Evolutionary conservation across 495 filamentous ascomycete species (phyloP).

Genomic region (Talaromyces liani): DNA sequence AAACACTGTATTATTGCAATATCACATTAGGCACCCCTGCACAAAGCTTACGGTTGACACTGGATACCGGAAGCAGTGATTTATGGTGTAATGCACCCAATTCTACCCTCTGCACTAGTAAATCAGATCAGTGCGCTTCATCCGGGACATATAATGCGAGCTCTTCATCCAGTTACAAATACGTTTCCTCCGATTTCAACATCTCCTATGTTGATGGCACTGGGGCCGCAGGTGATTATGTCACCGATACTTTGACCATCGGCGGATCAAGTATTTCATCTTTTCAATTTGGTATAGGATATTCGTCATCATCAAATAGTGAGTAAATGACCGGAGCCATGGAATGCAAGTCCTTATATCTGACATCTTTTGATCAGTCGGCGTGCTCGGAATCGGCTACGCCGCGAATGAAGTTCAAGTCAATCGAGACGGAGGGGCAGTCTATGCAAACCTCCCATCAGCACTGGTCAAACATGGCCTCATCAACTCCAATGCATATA

Average conservation of each 20-base stretch:
- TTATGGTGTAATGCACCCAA: slow-evolving; percentile 72
- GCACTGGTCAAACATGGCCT: slow-evolving; percentile 60
- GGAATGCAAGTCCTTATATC: neutral
- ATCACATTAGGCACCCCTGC: slow-evolving; percentile 64
- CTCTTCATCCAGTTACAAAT: slow-evolving; percentile 72
- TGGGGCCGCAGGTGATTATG: slow-evolving; percentile 76
- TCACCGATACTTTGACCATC: slow-evolving; percentile 66
- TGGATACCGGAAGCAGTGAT: slow-evolving; percentile 87
- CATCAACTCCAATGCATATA: slow-evolving; percentile 79
- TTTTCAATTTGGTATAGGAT: slow-evolving; percentile 86
- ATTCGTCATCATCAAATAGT: slow-evolving; percentile 53
- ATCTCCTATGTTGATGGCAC: slow-evolving; percentile 89
- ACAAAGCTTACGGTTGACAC: slow-evolving; percentile 54
- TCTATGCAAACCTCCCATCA: slow-evolving; percentile 76
- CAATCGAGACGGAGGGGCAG: slow-evolving; percentile 42
- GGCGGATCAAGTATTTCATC: slow-evolving; percentile 50
- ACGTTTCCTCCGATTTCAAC: slow-evolving; percentile 72
- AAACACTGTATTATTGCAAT: slow-evolving; percentile 62
- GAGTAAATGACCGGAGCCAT: slow-evolving; percentile 9
- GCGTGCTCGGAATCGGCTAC: slow-evolving; percentile 92
- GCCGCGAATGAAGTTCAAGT: slow-evolving; percentile 72
- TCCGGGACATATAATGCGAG: slow-evolving; percentile 68
- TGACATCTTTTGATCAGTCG: slow-evolving; percentile 36
- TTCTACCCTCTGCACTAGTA: slow-evolving; percentile 50
- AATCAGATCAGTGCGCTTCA: slow-evolving; percentile 38